A percentile compares a stretch with the other conserved stretches of the same genome.
Evolutionary conservation across 257 asterid species (phyloP).

Genomic region (Echium plantagineum): DNA sequence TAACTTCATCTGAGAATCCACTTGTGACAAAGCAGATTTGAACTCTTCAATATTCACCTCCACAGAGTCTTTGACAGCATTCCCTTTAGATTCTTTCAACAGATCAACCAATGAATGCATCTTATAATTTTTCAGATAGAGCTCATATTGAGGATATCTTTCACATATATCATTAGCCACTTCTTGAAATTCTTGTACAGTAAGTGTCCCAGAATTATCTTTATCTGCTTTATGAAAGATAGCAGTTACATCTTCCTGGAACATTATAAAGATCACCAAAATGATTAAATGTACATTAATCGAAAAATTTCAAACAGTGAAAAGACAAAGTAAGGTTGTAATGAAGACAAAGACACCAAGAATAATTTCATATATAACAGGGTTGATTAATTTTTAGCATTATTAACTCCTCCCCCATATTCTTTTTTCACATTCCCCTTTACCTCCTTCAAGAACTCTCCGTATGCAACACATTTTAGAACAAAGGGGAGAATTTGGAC

Average conservation of each 20-base stretch:
- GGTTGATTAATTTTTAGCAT: no score
- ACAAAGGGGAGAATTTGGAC: neutral
- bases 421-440: no score
- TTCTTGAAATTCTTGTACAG: slow-evolving; percentile 75
- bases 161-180: slow-evolving; percentile 74
- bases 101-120: slow-evolving; percentile 59
- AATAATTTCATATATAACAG: no score
- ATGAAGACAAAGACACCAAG: no score
- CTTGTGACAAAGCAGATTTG: slow-evolving; percentile 74
- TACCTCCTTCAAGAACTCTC: no score
- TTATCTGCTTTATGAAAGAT: slow-evolving; percentile 81
- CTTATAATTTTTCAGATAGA: slow-evolving; percentile 53
- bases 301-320: neutral
- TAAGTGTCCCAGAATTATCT: slow-evolving; percentile 88
- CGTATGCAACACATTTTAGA: neutral
- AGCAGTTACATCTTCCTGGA: slow-evolving; percentile 73
- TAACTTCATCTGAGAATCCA: slow-evolving; percentile 82
- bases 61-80: slow-evolving; percentile 45
- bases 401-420: no score
- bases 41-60: slow-evolving; percentile 83
- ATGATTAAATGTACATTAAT: slow-evolving; percentile 3
- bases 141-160: slow-evolving; percentile 83
- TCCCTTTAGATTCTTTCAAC: slow-evolving; percentile 48
- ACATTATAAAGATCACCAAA: slow-evolving; percentile 3
- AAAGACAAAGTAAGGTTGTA: no score